phyloP scores from a whole-genome alignment of 331 rosid species.

The Erythrophleum ivorense region DNA sequence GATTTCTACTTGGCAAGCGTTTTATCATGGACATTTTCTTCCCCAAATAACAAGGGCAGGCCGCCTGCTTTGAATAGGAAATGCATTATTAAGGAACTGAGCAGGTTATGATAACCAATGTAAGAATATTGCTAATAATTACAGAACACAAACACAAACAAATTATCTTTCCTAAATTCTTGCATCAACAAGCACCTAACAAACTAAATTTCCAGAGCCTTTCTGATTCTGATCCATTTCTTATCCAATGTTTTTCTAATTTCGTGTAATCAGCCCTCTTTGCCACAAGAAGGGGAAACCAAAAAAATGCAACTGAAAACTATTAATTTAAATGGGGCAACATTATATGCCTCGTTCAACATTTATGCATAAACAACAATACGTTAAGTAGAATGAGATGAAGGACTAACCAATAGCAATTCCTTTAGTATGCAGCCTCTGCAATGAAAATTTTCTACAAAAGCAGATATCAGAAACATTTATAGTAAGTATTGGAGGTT shows the following conservation, averaged over 20 bases:
- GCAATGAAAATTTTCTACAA: not conserved
- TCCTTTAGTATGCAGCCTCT: not conserved
- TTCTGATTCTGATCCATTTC: not conserved
- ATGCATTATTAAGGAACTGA: slow-evolving; percentile 31
- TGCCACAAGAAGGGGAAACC: not conserved
- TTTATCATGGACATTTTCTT: slow-evolving; percentile 66
- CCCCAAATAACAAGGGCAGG: slow-evolving; percentile 34
- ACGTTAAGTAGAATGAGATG: not conserved
- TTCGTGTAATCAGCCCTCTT: not conserved
- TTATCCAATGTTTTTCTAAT: not conserved
- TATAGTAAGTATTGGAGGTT: not conserved
- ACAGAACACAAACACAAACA: not conserved
- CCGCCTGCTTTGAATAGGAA: slow-evolving; percentile 40
- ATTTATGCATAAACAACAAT: not conserved
- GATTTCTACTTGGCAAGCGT: slow-evolving; percentile 62
- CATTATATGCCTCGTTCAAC: not conserved
- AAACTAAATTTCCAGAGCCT: not conserved
- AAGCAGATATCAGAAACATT: slow-evolving; percentile 4
- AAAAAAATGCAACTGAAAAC: not conserved
- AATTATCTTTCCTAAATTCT: not conserved
- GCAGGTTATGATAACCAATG: not conserved
- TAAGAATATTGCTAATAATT: not conserved
- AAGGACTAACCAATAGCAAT: slow-evolving; percentile 3
- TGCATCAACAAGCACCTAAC: slow-evolving; percentile 15
- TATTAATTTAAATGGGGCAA: not conserved